phyloP scores from a whole-genome alignment of 2,329 filamentous ascomycete genomes.

The Cytospora chrysosperma region DNA sequence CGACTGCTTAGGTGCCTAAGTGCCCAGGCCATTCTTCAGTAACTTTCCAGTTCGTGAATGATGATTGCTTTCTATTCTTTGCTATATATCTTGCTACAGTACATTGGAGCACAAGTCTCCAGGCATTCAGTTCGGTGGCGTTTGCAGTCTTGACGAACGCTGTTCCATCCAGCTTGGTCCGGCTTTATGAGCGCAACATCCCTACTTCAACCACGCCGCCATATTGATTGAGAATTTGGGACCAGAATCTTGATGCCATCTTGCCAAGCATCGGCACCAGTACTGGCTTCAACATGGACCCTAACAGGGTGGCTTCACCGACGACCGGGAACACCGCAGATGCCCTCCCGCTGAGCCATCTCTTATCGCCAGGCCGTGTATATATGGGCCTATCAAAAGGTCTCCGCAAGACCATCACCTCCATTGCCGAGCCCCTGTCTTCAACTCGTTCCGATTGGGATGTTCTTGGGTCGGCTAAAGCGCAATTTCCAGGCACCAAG shows the following conservation, averaged over 20 bases:
- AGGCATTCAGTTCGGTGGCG: neutral
- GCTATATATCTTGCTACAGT: neutral
- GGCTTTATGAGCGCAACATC: neutral
- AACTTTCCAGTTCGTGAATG: too few relatives aligned
- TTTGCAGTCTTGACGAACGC: neutral
- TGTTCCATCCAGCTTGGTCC: neutral
- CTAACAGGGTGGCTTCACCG: neutral
- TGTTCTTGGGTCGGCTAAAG: neutral
- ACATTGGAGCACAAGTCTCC: neutral
- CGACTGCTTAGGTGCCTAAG: neutral
- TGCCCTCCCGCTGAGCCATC: neutral
- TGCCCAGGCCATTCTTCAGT: too few relatives aligned
- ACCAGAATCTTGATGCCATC: neutral
- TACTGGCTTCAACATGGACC: neutral
- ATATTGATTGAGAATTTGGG: neutral
- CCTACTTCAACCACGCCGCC: neutral
- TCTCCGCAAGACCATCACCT: slow-evolving; percentile 11
- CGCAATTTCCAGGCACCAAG: neutral
- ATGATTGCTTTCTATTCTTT: too few relatives aligned
- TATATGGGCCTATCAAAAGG: neutral
- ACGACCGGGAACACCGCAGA: neutral
- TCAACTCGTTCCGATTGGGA: slow-evolving; percentile 15
- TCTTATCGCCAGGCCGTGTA: slow-evolving; percentile 1
- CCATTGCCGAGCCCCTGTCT: slow-evolving; percentile 17
- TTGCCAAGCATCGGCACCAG: neutral